These are phyloP conservation scores for Raphanus hybrid DNA, from an alignment of 441 rosid genomes.

Conservation along the genomic window DNA sequence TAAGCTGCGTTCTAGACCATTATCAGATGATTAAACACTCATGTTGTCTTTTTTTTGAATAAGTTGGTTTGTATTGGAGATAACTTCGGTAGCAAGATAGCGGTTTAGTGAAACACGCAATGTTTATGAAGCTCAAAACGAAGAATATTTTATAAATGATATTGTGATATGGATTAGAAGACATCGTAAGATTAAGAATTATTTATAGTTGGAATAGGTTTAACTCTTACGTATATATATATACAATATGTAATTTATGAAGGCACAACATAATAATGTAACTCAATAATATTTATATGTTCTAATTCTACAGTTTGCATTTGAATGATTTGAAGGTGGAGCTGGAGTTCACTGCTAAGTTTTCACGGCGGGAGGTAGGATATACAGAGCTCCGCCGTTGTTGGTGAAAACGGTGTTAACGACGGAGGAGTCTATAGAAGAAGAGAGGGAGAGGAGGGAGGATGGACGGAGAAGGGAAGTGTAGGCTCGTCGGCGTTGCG, in stretches of 20 bases:
- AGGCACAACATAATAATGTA: not conserved
- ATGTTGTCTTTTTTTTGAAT: too few relatives aligned
- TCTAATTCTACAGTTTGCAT: not conserved
- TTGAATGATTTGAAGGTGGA: slow-evolving; percentile 56
- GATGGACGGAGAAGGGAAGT: slow-evolving; percentile 66
- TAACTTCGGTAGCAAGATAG: not conserved
- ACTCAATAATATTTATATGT: not conserved
- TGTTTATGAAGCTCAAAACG: too few relatives aligned
- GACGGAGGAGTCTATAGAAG: slow-evolving; percentile 62
- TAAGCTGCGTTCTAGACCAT: too few relatives aligned
- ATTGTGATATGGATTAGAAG: too few relatives aligned
- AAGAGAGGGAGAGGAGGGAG: slow-evolving; percentile 77
- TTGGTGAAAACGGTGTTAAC: slow-evolving; percentile 75
- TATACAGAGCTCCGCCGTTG: slow-evolving; percentile 76
- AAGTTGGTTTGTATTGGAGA: not conserved
- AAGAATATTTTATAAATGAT: too few relatives aligned
- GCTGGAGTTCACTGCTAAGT: slow-evolving; percentile 72
- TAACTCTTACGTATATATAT: not conserved
- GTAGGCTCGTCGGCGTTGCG: slow-evolving; percentile 89
- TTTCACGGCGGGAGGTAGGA: slow-evolving; percentile 70
- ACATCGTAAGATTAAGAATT: too few relatives aligned
- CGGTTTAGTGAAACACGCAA: not conserved
- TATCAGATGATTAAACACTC: too few relatives aligned
- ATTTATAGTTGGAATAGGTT: too few relatives aligned
- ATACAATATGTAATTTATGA: not conserved